Conservation (phyloP, 1,284 basidiomycete species). For the Sphaerobolus stellatus region DNA sequence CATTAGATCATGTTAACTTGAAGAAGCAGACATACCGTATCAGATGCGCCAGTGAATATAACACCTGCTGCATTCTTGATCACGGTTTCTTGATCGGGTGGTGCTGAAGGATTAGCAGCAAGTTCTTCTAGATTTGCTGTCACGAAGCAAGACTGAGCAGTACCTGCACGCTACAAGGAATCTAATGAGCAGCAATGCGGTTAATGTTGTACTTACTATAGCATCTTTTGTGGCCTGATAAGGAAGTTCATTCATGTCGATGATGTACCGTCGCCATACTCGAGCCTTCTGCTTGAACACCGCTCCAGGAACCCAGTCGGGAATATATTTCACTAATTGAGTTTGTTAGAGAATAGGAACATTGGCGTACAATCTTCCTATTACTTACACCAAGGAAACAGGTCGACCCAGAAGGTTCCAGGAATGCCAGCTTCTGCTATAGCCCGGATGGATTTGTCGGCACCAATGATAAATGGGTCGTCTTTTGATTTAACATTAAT, state of each 20-base stretch:
- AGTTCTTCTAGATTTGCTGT: not conserved
- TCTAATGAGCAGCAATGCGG: not conserved
- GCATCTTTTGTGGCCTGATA: not conserved
- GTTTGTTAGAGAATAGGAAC: too few species aligned
- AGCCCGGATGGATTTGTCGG: not conserved
- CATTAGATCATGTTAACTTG: too few species aligned
- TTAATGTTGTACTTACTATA: not conserved
- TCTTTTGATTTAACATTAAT: not conserved
- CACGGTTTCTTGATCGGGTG: not conserved
- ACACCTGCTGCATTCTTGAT: not conserved
- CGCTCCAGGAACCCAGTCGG: not conserved
- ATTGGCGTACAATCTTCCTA: too few species aligned
- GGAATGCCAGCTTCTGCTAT: not conserved
- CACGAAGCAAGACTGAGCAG: not conserved
- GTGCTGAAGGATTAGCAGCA: not conserved
- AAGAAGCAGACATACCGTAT: not conserved
- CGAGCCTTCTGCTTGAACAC: not conserved
- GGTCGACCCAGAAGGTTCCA: slow-evolving; percentile 1
- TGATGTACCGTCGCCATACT: not conserved
- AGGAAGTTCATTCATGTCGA: not conserved
- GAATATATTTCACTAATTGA: not conserved
- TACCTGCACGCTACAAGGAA: not conserved
- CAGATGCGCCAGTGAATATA: not conserved
- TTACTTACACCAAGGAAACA: not conserved
- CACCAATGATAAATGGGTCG: not conserved